Percentiles rank a stretch among this genome's conserved stretches.
phyloP scores from a whole-genome alignment of 768 basidiomycete genomes.

The Termitomyces sp. region DNA sequence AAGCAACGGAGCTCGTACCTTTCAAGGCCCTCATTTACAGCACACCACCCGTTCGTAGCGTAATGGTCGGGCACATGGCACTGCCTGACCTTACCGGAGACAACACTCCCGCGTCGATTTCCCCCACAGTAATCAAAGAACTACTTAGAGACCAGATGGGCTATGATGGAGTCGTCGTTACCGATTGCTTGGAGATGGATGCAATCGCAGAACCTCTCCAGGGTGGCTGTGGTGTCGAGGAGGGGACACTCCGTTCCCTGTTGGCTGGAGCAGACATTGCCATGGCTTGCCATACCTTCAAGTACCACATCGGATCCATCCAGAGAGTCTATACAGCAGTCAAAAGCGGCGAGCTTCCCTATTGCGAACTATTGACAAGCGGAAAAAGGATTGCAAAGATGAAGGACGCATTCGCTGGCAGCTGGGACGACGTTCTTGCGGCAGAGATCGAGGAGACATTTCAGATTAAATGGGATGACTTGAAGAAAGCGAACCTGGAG shows the following conservation, averaged over 20 bases:
- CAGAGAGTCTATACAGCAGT: constrained; percentile 50
- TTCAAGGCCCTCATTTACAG: constrained; percentile 44
- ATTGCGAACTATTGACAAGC: constrained; percentile 37
- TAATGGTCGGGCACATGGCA: constrained; percentile 78
- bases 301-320: constrained; percentile 50
- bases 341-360: constrained; percentile 35
- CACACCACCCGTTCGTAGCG: constrained; percentile 38
- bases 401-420: constrained; percentile 48
- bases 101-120: constrained; percentile 59
- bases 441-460: constrained; percentile 25
- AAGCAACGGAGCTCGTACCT: constrained; percentile 51
- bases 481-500: constrained; percentile 35
- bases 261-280: constrained; percentile 67
- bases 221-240: constrained; percentile 43
- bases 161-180: constrained; percentile 61
- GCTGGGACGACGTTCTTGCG: constrained; percentile 37
- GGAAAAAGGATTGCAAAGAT: constrained; percentile 42
- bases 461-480: constrained; percentile 23
- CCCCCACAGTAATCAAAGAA: constrained; percentile 45
- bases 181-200: constrained; percentile 78
- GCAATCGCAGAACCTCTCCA: constrained; percentile 51
- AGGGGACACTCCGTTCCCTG: constrained; percentile 54
- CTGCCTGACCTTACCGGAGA: constrained; percentile 53
- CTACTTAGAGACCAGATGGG: constrained; percentile 48
- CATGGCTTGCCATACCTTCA: constrained; percentile 69